Base-by-base conservation (phyloP, 352 stramenopile genomes). In the Pythium insidiosum region DNA sequence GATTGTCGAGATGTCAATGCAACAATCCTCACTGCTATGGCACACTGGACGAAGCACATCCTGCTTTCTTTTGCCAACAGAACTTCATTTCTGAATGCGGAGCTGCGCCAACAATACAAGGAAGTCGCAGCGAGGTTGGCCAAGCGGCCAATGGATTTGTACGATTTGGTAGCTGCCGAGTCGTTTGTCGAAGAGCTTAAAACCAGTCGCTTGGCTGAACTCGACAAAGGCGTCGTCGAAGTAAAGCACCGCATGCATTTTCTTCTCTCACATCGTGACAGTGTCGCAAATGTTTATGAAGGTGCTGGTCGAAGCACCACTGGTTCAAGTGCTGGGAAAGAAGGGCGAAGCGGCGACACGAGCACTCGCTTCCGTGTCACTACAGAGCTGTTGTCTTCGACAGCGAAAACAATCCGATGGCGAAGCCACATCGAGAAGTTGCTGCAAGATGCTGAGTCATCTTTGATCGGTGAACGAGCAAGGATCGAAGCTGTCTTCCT, bases 401-500 rank as follows among this genome's bases (percentile, higher is more conserved):
- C 66, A 4, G 71, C 70, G 2, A 88, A 86, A 26, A 84, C 74
- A 16, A 67, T 88, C 4, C 62, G 73, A 46, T 89, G 79, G 79
- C 66, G 63, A 20, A 56, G 44, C 3, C 67, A 84, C 15, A 87
- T 91, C 10, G 47, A 68, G 9, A 68, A 64, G 12, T 30, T 87
- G 1, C 39, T 88, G 3, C 52, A 56, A 34, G 73, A 86, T 29
- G 71, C 73, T 0, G 74, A 91, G 11, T 38, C 50, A 15, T 58
- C 57, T 0, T 54, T 91, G 9, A 58, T 84, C 11, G 66, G 69
- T 12, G 79, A 87, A 35, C 66, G 79, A 13, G 53, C 70, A 20
- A 58, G 77, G 9, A 84, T 89, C 35, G 79, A 91, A 56, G 60
- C 69, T 2, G 62, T 81, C 26, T 88, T 89, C 44, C 53, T 85